Evolutionary conservation across 2,329 filamentous ascomycete genomes (phyloP).

Genomic region (Nigrospora sphaerica): DNA sequence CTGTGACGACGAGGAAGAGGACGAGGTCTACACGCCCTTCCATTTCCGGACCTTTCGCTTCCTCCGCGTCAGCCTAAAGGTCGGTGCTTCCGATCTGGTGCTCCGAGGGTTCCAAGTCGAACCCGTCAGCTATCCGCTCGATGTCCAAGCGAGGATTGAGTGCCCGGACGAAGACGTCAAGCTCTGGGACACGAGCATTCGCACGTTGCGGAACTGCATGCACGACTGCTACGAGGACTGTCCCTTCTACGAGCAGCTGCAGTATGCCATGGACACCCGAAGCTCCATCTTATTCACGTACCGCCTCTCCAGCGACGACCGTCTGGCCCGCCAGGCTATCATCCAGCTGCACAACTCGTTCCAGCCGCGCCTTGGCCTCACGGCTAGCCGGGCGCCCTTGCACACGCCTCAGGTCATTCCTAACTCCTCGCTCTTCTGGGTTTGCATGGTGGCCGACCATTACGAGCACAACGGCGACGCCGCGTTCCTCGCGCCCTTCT

Average conservation of each 20-base stretch:
- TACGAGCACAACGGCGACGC: slow-evolving; percentile 26
- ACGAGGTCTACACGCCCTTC: too few species aligned
- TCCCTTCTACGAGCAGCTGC: slow-evolving; percentile 26
- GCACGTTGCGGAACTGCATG: slow-evolving; percentile 17
- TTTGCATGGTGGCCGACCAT: slow-evolving; percentile 27
- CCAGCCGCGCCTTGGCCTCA: slow-evolving; percentile 18
- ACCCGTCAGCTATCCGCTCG: too few species aligned
- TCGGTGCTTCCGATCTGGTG: too few species aligned
- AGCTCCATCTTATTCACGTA: slow-evolving; percentile 23
- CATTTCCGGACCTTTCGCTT: too few species aligned
- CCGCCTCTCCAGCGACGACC: slow-evolving; percentile 20
- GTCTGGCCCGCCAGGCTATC: slow-evolving; percentile 23
- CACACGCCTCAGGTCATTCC: slow-evolving; percentile 27
- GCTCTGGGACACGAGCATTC: not conserved
- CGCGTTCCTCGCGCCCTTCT: slow-evolving; percentile 18
- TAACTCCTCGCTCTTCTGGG: slow-evolving; percentile 30
- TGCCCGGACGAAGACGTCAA: too few species aligned
- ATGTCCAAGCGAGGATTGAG: too few species aligned
- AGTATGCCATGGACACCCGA: slow-evolving; percentile 18
- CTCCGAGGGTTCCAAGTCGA: too few species aligned
- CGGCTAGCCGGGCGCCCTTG: slow-evolving; percentile 26
- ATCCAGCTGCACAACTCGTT: slow-evolving; percentile 15
- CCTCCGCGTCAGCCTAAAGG: too few species aligned
- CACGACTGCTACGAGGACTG: slow-evolving; percentile 25
- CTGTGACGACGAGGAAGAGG: too few species aligned